Conservation (phyloP, 257 asterid genomes). For the Solanum rostratum region DNA sequence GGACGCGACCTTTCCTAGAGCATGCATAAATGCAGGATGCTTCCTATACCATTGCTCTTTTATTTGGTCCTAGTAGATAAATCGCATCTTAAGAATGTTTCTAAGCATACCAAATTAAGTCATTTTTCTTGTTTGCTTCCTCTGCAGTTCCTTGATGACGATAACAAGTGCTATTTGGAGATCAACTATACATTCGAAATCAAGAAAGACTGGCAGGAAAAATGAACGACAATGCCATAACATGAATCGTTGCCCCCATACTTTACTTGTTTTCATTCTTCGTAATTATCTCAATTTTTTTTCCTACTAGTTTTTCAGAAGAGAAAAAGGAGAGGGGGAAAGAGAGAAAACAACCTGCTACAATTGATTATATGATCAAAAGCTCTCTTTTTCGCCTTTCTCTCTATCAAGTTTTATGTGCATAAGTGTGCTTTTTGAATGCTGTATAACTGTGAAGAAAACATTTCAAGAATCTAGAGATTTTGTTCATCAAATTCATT, state of each 20-base stretch:
- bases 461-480: not conserved
- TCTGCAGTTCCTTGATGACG: constrained; percentile 80
- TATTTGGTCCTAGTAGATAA: not conserved
- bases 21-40: not conserved
- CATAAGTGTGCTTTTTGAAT: not conserved
- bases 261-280: constrained; percentile 6
- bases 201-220: constrained; percentile 78
- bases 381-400: not conserved
- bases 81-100: not conserved
- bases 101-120: not conserved
- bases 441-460: not conserved
- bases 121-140: not conserved
- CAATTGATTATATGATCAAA: not conserved
- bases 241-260: not conserved
- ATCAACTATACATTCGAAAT: constrained; percentile 88
- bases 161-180: constrained; percentile 88
- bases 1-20: not conserved
- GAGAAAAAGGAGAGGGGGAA: not conserved
- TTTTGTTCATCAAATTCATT: not conserved
- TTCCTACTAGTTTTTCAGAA: constrained; percentile 5
- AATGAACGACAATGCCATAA: not conserved
- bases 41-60: not conserved
- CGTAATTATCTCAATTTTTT: not conserved
- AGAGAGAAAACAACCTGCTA: not conserved
- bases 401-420: not conserved